Evolutionary conservation across 2,329 filamentous ascomycete genomes (phyloP), one percentile per base, ranked within the genome.

Genomic region (Pyrenophora teres): DNA sequence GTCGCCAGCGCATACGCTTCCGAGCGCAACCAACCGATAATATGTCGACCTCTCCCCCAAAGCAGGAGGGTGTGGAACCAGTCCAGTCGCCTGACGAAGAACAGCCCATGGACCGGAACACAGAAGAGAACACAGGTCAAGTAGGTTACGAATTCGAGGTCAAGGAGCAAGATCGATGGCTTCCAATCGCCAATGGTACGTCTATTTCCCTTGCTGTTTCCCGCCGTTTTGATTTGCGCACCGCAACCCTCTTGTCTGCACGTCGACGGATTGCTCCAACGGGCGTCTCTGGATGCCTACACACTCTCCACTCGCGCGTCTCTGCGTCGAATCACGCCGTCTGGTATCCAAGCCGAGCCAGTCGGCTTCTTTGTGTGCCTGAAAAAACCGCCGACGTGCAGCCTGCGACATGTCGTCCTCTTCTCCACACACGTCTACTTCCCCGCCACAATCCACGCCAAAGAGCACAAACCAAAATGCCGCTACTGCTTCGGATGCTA

Each of bases 111-210:
- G 92, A 95, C 72, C 81, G 80, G 81, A 89, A 92, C 76, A 80
- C 83, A 79, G 84, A 87, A 77, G 87, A 90, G 83, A 85, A 86
- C 88, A 91, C 49, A 81, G 82, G 83, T 76, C 83, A 83, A 77
- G 87, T 88, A 78, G 86, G 81, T 77, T 91, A 91, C 78, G 93
- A 97, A 81, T 96, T 97, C 76, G 93, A 97, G 80, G 93, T 97
- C 78, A 97, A 97, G 83, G 94, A 99, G 80, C 94, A 99, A 80
- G 94, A 99, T 80, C 84, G 94, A 83, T 99, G 94, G 94, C 85
- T 99, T 76, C 94, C 94, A 76, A 99, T 99, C 85, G 94, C 94
- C 80, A 99, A 99, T 92, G 94, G 94, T 99, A 85, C 85, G 94
- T 94, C 78, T 58, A 56, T 63, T 53, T 59, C 54, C 53, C 56